phyloP scores from a whole-genome alignment of 192 early-diverging fungal genomes.

The Glomus cerebriforme region DNA sequence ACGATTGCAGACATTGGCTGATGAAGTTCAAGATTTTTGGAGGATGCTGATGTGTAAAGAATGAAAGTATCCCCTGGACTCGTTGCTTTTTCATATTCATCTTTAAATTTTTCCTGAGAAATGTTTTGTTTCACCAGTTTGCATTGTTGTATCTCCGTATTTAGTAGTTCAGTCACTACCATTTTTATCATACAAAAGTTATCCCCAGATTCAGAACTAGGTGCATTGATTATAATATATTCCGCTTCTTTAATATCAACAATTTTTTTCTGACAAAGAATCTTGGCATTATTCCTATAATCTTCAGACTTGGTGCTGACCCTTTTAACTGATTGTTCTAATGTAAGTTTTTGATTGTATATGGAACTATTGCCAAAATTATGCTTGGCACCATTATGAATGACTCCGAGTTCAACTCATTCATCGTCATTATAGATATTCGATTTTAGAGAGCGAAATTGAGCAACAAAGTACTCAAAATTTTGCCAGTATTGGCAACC shows the following conservation, averaged over 20 bases:
- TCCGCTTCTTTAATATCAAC: background rate
- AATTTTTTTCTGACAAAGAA: background rate
- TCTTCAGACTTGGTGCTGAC: slow-evolving; percentile 5
- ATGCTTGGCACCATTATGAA: background rate
- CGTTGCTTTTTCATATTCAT: no score
- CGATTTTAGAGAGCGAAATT: slow-evolving; percentile 3
- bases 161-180: background rate
- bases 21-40: no score
- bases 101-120: no score
- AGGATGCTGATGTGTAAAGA: no score
- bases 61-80: no score
- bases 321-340: background rate
- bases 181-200: background rate
- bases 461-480: background rate
- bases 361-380: background rate
- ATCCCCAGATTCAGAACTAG: background rate
- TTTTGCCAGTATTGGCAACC: background rate
- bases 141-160: background rate
- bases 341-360: background rate
- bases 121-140: background rate
- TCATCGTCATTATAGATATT: background rate
- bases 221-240: background rate
- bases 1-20: background rate
- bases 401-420: background rate
- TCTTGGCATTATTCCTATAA: background rate